These are phyloP conservation scores for Carnegiea gigantea DNA, from an alignment of 179 eudicot species.

Conservation along the genomic window DNA sequence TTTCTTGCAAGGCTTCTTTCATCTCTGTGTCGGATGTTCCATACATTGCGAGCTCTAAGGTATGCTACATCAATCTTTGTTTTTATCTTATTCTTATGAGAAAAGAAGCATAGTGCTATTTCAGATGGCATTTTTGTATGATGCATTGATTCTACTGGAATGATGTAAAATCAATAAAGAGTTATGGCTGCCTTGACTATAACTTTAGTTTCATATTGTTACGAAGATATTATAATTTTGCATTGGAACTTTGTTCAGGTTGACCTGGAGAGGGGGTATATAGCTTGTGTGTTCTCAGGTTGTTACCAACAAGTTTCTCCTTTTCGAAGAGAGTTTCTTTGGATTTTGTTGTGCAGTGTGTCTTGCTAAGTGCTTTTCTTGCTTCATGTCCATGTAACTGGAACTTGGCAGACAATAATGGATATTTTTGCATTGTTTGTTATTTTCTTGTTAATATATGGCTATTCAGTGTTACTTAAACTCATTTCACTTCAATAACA, in stretches of 20 bases:
- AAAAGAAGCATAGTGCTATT: no score
- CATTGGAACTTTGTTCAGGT: not conserved
- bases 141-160: not conserved
- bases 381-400: no score
- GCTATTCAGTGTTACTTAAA: no score
- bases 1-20: slow-evolving; percentile 31
- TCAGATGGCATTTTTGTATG: not conserved
- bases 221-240: not conserved
- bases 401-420: no score
- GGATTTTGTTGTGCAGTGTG: no score
- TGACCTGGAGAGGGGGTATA: not conserved
- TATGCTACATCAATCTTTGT: slow-evolving; percentile 12
- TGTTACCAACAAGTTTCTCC: not conserved
- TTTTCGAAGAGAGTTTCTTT: not conserved
- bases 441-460: no score
- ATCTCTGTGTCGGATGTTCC: slow-evolving; percentile 16
- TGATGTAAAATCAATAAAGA: not conserved
- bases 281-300: no score
- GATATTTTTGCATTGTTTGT: no score
- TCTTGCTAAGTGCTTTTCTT: no score
- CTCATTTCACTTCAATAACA: no score
- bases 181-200: not conserved
- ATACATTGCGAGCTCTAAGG: slow-evolving; percentile 37
- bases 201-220: not conserved
- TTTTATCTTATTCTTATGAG: slow-evolving; percentile 3